Evolutionary conservation across 2,329 filamentous ascomycete genomes (phyloP).

Genomic region (Aspergillus novoparasiticus): DNA sequence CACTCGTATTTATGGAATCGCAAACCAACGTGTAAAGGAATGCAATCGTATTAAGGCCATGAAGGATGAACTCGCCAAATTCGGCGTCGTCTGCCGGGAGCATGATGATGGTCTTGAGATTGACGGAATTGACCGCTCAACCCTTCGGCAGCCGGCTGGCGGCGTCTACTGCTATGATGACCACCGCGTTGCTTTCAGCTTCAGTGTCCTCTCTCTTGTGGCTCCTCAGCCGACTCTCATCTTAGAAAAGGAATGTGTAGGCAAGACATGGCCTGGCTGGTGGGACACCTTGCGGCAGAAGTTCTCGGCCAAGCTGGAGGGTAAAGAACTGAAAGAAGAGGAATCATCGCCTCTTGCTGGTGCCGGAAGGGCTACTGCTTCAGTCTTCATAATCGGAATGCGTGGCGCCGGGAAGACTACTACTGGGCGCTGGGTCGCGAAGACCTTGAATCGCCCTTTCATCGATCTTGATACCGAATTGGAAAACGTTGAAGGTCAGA

Average conservation of each 20-base stretch:
- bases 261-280: constrained; percentile 99
- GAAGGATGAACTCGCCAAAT: constrained; percentile 92
- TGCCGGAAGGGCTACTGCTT: constrained; percentile 54
- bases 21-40: constrained; percentile 97
- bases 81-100: constrained; percentile 82
- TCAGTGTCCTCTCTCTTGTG: constrained; percentile 80
- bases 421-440: constrained; percentile 80
- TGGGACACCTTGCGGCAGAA: constrained; percentile 84
- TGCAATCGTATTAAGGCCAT: constrained; percentile 96
- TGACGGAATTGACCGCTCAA: constrained; percentile 58
- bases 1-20: constrained; percentile 89
- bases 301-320: constrained; percentile 76
- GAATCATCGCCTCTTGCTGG: constrained; percentile 40
- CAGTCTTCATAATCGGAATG: constrained; percentile 96
- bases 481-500: constrained; percentile 70
- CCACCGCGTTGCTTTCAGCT: constrained; percentile 97
- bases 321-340: constrained; percentile 61
- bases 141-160: constrained; percentile 58
- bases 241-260: constrained; percentile 87
- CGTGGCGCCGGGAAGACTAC: constrained; percentile 96
- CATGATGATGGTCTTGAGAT: constrained; percentile 88
- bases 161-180: constrained; percentile 94
- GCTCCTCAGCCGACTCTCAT: constrained; percentile 74
- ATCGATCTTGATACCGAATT: constrained; percentile 87
- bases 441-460: constrained; percentile 73